Percentiles rank a stretch among this genome's conserved stretches.
phyloP scores from a whole-genome alignment of 768 basidiomycete genomes.

The Amanita phalloides region DNA sequence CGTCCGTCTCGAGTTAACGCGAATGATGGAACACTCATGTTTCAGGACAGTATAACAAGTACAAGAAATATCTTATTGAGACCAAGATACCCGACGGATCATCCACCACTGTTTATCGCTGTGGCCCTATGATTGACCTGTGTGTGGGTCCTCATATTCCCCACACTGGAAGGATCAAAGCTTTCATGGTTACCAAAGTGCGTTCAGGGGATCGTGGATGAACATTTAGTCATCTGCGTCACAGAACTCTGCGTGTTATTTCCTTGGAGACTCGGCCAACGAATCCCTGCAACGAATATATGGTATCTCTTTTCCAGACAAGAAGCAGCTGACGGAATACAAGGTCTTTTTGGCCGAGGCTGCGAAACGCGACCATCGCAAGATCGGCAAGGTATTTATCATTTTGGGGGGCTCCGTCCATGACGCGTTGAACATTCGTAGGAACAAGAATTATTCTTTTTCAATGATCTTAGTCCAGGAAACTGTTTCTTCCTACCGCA shows the following conservation, averaged over 20 bases:
- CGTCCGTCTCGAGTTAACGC: slow-evolving; percentile 15
- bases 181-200: slow-evolving; percentile 94
- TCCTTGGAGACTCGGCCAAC: slow-evolving; percentile 87
- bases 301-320: slow-evolving; percentile 98
- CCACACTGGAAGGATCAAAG: slow-evolving; percentile 96
- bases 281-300: slow-evolving; percentile 95
- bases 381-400: slow-evolving; percentile 61
- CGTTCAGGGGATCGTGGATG: not conserved
- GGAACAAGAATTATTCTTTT: slow-evolving; percentile 98
- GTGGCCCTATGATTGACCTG: slow-evolving; percentile 96
- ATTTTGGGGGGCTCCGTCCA: slow-evolving; percentile 26
- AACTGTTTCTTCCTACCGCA: slow-evolving; percentile 96
- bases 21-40: slow-evolving; percentile 4
- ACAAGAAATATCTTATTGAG: slow-evolving; percentile 93
- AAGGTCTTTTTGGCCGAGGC: slow-evolving; percentile 95
- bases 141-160: slow-evolving; percentile 97
- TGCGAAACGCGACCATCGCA: slow-evolving; percentile 94
- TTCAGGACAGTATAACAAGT: slow-evolving; percentile 86
- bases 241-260: slow-evolving; percentile 95
- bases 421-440: slow-evolving; percentile 15
- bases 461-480: slow-evolving; percentile 93
- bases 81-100: slow-evolving; percentile 94
- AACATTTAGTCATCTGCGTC: not conserved
- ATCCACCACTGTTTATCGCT: slow-evolving; percentile 95
- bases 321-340: slow-evolving; percentile 90